Base-by-base conservation (phyloP, 192 early-diverging fungal genomes). In the Backusella sp. region DNA sequence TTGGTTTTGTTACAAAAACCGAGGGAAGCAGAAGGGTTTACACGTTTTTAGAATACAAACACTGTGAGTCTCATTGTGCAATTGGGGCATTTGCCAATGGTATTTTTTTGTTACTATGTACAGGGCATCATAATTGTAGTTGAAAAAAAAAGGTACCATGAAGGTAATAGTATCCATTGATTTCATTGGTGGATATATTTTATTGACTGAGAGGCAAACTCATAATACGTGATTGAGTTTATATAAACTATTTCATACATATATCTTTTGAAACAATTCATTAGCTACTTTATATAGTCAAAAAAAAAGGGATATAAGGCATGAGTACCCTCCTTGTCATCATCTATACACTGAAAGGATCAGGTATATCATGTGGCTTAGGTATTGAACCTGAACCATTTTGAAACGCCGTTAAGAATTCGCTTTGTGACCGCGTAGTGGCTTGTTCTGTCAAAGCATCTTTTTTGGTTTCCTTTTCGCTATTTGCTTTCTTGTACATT, bases 371-470 rank as follows among this genome's bases (percentile, higher is more conserved):
- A 11, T 62, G 56, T 62, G 56, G 56, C 56, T 62, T 62, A 28
- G 56, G 1, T 11, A 14, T 12, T 28, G 11, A 9, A 28, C 21
- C 23, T 28, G 26, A 11, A 4, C 6, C 12, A 14, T 62, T 62
- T 56, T 62, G 12, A 28, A 0, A 62, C 56, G 26, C 56, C 1
- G 56, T 26, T 23, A 0, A 0, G 3, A 26, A 12, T 12, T 32
- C 32, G 3, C 23, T 62, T 3, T 62, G 56, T 62, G 56, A 62
- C 56, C 23, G 56, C 23, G 12, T 23, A 62, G 56, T 62, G 56
- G 56, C 56, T 62, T 62, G 56, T 62, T 62, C 21, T 62, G 56
- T 62, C 56, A 62, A 56, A 62, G 56, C 56, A 62, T 62, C 56
- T 62, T 62, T 62, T 59, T 14, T 28, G n/a, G 21, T n/a, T 49